phyloP scores from a whole-genome alignment of 805 yeast genomes.

The Saccharomycopsis microspora region DNA sequence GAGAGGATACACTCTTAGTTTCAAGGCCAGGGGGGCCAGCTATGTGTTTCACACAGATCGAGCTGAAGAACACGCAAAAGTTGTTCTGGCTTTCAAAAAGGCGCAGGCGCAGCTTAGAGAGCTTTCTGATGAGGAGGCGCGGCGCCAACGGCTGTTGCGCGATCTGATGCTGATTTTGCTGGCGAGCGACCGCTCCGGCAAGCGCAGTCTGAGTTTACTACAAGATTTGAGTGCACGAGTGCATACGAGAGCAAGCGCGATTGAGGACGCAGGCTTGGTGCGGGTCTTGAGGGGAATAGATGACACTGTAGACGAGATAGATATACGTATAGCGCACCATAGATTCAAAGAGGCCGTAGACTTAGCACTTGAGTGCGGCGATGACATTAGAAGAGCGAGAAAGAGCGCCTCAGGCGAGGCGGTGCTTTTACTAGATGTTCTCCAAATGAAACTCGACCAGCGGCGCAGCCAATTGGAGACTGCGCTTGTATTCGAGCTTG shows the following conservation, averaged over 20 bases:
- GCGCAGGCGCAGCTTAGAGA: conserved; percentile 53
- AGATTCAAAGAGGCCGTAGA: conserved; percentile 36
- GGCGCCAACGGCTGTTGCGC: conserved; percentile 30
- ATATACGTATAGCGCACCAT: conserved; percentile 52
- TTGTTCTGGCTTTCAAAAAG: conserved; percentile 43
- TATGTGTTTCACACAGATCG: conserved; percentile 54
- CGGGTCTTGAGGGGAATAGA: conserved; percentile 42
- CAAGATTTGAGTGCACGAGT: conserved; percentile 52
- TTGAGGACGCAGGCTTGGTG: conserved; percentile 32
- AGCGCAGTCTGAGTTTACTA: conserved; percentile 28
- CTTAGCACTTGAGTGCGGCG: conserved; percentile 16
- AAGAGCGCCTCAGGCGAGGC: conserved; percentile 11
- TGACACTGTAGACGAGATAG: conserved; percentile 57
- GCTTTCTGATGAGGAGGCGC: conserved; percentile 38
- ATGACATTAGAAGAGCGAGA: conserved; percentile 15
- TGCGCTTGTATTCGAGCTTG: conserved; percentile 14
- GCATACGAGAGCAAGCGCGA: conserved; percentile 46
- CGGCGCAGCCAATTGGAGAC: conserved; percentile 13
- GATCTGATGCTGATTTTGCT: conserved; percentile 35
- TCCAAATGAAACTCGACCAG: conserved; percentile 28
- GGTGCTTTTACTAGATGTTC: conserved; percentile 27
- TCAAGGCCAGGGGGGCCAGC: conserved; percentile 35
- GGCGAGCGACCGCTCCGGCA: conserved; percentile 16
- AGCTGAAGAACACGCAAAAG: conserved; percentile 41
- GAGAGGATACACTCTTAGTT: conserved; percentile 30